phyloP scores from a whole-genome alignment of 306 rosid species.

The Pyrus betulifolia region DNA sequence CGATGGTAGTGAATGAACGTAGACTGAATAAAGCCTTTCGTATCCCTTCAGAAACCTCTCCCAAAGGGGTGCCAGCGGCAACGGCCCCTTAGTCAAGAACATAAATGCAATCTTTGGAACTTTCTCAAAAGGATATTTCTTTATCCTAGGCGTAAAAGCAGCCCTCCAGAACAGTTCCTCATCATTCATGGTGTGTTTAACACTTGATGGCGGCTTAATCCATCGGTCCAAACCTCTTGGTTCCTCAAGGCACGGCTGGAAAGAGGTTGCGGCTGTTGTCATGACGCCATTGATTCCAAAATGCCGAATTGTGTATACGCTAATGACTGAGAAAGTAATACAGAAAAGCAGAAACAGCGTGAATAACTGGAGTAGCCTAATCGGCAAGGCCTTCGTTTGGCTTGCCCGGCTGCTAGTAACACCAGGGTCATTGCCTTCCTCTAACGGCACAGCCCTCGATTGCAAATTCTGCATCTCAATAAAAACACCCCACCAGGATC shows the following conservation, averaged over 20 bases:
- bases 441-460: constrained; percentile 51
- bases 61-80: constrained; percentile 93
- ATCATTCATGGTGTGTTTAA: constrained; percentile 73
- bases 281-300: constrained; percentile 56
- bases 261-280: constrained; percentile 36
- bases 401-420: constrained; percentile 28
- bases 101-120: constrained; percentile 90
- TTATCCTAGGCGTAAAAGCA: constrained; percentile 53
- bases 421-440: constrained; percentile 66
- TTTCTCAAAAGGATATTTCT: constrained; percentile 58
- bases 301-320: constrained; percentile 60
- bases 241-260: constrained; percentile 65
- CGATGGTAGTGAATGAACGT: constrained; percentile 80
- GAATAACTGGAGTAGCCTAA: constrained; percentile 47
- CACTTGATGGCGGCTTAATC: constrained; percentile 53
- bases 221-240: constrained; percentile 45
- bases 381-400: constrained; percentile 59
- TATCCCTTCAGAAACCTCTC: constrained; percentile 88
- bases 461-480: constrained; percentile 79
- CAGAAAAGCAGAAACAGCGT: constrained; percentile 56
- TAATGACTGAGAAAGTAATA: constrained; percentile 53
- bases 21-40: constrained; percentile 49
- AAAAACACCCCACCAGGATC: constrained; percentile 1
- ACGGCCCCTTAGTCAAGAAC: constrained; percentile 90
- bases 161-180: constrained; percentile 76